A percentile compares a stretch with the other conserved stretches of the same genome.
Conservation (phyloP, 2,329 filamentous ascomycete species). For the Diaporthe longicolla region DNA sequence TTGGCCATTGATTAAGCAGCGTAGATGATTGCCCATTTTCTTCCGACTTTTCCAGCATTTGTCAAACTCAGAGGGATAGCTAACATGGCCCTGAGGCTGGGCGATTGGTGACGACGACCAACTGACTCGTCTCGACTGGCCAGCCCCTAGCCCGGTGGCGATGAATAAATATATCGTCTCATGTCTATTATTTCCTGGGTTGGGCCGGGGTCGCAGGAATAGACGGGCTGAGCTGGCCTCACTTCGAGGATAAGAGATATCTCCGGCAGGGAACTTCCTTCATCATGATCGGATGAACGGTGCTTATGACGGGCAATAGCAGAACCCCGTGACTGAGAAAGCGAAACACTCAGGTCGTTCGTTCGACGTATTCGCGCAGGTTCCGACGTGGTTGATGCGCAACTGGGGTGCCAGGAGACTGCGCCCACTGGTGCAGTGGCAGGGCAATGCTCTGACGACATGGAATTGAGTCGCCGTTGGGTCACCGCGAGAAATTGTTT, state of each 20-base stretch:
- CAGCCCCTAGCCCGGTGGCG: background rate
- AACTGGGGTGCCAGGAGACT: background rate
- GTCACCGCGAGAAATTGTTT: too few relatives aligned
- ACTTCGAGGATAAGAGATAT: background rate
- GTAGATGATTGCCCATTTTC: too few relatives aligned
- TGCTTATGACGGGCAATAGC: background rate
- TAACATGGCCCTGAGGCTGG: too few relatives aligned
- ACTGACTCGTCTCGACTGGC: constrained; percentile 13
- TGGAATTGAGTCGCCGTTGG: background rate
- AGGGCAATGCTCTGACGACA: background rate
- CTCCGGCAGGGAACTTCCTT: background rate
- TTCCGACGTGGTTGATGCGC: background rate
- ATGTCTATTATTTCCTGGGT: background rate
- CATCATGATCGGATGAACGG: background rate
- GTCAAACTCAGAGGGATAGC: background rate
- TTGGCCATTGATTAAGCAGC: background rate
- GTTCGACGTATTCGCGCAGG: background rate
- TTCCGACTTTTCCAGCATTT: background rate
- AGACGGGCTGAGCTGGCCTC: background rate
- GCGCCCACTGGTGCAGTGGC: background rate
- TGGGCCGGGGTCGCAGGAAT: background rate
- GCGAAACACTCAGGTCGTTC: background rate
- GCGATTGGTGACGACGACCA: background rate
- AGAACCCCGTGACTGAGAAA: background rate
- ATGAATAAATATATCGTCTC: background rate